Conservation (phyloP, 441 rosid species). For the Omphalea diandra region DNA sequence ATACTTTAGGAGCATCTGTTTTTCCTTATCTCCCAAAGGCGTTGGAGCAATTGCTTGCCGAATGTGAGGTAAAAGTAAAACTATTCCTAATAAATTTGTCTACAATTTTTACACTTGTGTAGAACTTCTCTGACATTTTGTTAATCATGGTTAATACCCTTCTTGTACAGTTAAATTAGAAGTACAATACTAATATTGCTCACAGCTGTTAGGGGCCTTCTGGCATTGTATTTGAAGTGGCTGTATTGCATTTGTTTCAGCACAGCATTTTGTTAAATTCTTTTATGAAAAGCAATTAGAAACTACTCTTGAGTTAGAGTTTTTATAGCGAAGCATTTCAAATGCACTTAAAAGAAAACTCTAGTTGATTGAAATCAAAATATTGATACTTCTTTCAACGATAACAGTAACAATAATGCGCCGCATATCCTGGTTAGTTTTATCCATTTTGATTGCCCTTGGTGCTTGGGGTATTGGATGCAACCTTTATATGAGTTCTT, state of each 20-base stretch:
- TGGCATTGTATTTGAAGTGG: background rate
- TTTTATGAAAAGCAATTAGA: background rate
- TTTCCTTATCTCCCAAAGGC: conserved; percentile 94
- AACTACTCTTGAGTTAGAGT: background rate
- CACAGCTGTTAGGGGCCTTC: background rate
- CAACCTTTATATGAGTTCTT: background rate
- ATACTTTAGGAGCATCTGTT: conserved; percentile 78
- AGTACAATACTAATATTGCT: background rate
- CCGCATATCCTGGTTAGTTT: background rate
- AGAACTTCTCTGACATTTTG: background rate
- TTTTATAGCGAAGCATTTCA: background rate
- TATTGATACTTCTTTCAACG: background rate
- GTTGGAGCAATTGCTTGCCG: conserved; percentile 77
- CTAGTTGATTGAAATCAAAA: background rate
- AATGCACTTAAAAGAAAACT: background rate
- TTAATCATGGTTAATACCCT: background rate
- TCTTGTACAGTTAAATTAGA: background rate
- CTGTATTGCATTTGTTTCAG: background rate
- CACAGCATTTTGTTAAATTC: background rate
- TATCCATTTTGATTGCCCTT: background rate
- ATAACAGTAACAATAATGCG: too few species aligned
- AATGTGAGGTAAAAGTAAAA: conserved; percentile 67
- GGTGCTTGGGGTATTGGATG: background rate
- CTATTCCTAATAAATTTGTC: background rate
- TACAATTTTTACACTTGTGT: background rate